phyloP scores from a whole-genome alignment of 768 basidiomycete genomes.

The Lanmaoa pseudosensibilis region DNA sequence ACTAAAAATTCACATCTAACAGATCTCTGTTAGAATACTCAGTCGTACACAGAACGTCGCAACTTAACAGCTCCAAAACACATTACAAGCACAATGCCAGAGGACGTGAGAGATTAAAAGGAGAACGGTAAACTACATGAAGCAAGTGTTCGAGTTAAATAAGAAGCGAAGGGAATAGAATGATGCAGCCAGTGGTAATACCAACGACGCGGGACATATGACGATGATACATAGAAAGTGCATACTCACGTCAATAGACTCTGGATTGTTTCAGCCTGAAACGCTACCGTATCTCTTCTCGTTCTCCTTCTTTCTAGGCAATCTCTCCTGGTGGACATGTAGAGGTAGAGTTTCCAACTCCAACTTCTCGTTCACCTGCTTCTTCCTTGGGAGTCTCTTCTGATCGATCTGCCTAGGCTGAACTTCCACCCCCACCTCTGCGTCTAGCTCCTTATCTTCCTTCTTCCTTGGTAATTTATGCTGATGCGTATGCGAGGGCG shows the following conservation, averaged over 20 bases:
- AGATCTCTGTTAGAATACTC: too few relatives aligned
- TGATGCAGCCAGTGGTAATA: too few relatives aligned
- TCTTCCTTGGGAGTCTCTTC: not conserved
- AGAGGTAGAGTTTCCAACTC: not conserved
- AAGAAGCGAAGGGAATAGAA: not conserved
- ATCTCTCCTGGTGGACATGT: not conserved
- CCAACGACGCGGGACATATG: too few relatives aligned
- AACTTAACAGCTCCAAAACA: not conserved
- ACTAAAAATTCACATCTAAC: too few relatives aligned
- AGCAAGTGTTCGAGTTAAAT: not conserved
- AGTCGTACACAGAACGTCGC: too few relatives aligned
- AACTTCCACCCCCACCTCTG: not conserved
- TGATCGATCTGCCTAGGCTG: not conserved
- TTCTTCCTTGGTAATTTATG: not conserved
- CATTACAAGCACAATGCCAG: not conserved
- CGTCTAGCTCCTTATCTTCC: too few relatives aligned
- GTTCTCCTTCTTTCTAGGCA: constrained; percentile 3
- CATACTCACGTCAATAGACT: not conserved
- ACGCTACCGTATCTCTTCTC: too few relatives aligned
- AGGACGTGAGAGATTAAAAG: not conserved
- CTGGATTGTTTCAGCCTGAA: not conserved
- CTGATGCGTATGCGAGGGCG: too few relatives aligned
- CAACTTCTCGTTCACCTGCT: not conserved
- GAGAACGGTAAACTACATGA: not conserved
- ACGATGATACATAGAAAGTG: not conserved